These are phyloP conservation scores for Buxus sempervirens DNA, from an alignment of 164 flowering plant species.

Conservation along the genomic window DNA sequence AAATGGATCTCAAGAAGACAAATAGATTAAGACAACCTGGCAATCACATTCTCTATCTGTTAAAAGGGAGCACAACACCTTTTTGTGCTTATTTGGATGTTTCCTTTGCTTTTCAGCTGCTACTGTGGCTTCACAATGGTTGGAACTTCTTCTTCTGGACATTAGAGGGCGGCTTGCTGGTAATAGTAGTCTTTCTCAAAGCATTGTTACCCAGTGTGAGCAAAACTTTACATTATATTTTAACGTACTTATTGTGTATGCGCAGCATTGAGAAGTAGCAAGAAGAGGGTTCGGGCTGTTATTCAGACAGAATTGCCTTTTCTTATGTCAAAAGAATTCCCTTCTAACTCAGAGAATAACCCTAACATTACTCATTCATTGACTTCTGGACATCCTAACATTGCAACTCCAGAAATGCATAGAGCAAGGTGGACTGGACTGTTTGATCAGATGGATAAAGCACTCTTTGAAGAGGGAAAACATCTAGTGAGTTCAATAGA, in stretches of 20 bases:
- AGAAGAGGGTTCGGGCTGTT: constrained; percentile 69
- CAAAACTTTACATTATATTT: neutral
- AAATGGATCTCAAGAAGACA: too few relatives aligned
- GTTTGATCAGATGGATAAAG: constrained; percentile 76
- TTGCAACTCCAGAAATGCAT: constrained; percentile 48
- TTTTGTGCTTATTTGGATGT: neutral
- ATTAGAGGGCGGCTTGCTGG: constrained; percentile 87
- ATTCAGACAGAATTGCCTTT: constrained; percentile 69
- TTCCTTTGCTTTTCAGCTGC: constrained; percentile 61
- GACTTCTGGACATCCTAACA: constrained; percentile 17
- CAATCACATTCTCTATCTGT: too few relatives aligned
- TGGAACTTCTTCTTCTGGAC: constrained; percentile 83
- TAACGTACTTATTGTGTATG: constrained; percentile 3
- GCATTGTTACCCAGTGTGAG: neutral
- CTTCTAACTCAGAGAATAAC: constrained; percentile 47
- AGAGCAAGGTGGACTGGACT: constrained; percentile 51
- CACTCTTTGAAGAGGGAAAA: constrained; percentile 79
- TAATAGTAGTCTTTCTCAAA: constrained; percentile 14
- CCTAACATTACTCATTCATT: constrained; percentile 20
- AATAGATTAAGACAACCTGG: too few relatives aligned
- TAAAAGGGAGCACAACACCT: too few relatives aligned
- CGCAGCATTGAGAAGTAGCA: constrained; percentile 80
- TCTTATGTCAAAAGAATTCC: constrained; percentile 54
- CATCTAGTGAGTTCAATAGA: constrained; percentile 51
- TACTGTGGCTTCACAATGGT: constrained; percentile 89